Base-by-base conservation (phyloP, 2,329 filamentous ascomycete genomes). In the Aspergillus brasiliensis region DNA sequence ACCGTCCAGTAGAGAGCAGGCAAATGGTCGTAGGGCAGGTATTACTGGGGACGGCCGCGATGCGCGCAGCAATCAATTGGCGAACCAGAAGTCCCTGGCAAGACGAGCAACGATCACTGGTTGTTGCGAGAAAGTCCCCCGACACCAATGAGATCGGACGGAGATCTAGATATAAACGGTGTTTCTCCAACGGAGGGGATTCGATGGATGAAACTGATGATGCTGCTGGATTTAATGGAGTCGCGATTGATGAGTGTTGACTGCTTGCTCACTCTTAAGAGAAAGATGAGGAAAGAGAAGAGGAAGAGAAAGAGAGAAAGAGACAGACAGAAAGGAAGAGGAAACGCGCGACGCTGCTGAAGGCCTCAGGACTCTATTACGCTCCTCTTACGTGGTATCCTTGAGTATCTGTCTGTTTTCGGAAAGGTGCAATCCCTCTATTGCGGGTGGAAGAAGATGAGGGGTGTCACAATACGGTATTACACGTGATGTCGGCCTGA, bases 1-100 rank as follows among this genome's bases (percentile, higher is more conserved):
- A 47, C 34, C 52, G 60, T 27, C 54, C 59, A 62, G 65, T 60
- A 63, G 60, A 64, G 62, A 54, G 58, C 61, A 58, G 60, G 37
- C 21, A 56, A 31, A 46, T 15, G 46, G 51, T 48, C 34, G 48
- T 59, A 40, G 55, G 44, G 52, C 56, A 59, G 54, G 58, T 63
- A 56, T 65, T 67, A 71, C 65, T 71, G 67, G 69, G 63, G 67
- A 68, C 63, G 62, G 65, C 63, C 66, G 64, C 63, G 57, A 63
- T 66, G 64, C 64, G 64, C 65, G 67, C 62, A 69, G 58, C 66
- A 65, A 61, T 65, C 70, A 75, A 76, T 76, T 75, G 74, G 70
- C 73, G 73, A 76, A 76, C 74, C 73, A 75, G 67, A 74, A 63
- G 65, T 67, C 59, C 63, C 63, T 67, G 60, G 56, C 69, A 60